Conservation (phyloP, 148 eudicot genomes). For the Hydrangea macrophylla region DNA sequence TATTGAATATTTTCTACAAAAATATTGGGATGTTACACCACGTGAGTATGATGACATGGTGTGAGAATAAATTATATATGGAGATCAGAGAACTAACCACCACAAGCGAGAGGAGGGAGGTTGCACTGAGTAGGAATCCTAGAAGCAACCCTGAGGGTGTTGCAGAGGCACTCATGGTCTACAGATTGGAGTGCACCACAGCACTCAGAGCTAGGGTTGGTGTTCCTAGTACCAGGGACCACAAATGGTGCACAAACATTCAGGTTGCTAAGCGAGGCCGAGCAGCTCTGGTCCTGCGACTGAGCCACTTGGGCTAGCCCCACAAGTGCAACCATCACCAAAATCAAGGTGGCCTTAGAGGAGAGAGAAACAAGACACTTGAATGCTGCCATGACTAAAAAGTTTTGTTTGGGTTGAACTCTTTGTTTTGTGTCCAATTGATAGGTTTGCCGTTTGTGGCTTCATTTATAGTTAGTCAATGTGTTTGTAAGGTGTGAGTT, state of each 20-base stretch:
- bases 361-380: slow-evolving; percentile 16
- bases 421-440: background rate
- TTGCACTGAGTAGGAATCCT: slow-evolving; percentile 72
- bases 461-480: slow-evolving; percentile 8
- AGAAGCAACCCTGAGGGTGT: slow-evolving; percentile 61
- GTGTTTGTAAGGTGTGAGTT: background rate
- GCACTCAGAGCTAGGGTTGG: slow-evolving; percentile 58
- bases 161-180: slow-evolving; percentile 69
- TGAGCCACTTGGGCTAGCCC: slow-evolving; percentile 10
- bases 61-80: too few species aligned
- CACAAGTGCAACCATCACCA: slow-evolving; percentile 17
- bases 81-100: slow-evolving; percentile 15
- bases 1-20: too few species aligned
- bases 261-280: slow-evolving; percentile 39
- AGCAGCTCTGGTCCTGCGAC: slow-evolving; percentile 30
- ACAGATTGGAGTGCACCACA: slow-evolving; percentile 65
- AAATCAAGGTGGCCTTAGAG: slow-evolving; percentile 6
- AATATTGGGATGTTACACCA: too few species aligned
- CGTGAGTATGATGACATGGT: too few species aligned
- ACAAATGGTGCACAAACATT: slow-evolving; percentile 68
- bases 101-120: slow-evolving; percentile 53
- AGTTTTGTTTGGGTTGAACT: background rate
- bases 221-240: slow-evolving; percentile 43
- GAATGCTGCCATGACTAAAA: slow-evolving; percentile 15
- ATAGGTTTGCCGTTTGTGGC: background rate